These are phyloP conservation scores for Pisolithus marmoratus DNA, from an alignment of 768 basidiomycete species.

Conservation along the genomic window DNA sequence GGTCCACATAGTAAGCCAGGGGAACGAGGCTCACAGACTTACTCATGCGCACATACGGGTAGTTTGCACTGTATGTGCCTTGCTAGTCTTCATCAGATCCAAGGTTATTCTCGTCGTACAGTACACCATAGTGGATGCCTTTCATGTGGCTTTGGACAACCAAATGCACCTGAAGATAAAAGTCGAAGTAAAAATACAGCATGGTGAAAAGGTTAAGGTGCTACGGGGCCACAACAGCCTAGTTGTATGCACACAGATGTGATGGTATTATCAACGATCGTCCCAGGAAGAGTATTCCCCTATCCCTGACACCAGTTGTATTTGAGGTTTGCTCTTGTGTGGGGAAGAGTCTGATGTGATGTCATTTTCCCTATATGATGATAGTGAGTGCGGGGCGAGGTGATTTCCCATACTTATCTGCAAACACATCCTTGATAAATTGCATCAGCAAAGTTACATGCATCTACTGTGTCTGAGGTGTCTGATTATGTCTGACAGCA, in stretches of 20 bases:
- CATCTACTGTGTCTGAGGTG: no score
- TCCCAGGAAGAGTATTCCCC: conserved; percentile 41
- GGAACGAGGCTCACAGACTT: conserved; percentile 21
- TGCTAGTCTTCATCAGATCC: conserved; percentile 38
- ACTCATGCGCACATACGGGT: conserved; percentile 47
- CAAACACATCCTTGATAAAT: conserved; percentile 32
- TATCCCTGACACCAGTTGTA: conserved; percentile 26
- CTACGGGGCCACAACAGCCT: conserved; percentile 44
- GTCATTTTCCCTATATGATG: conserved; percentile 44
- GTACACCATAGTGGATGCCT: conserved; percentile 43
- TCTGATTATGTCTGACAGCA: no score
- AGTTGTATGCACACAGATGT: conserved; percentile 40
- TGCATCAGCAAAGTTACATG: no score
- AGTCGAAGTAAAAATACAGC: neutral
- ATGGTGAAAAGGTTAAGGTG: conserved; percentile 27
- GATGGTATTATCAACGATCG: conserved; percentile 44
- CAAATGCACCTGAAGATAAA: conserved; percentile 20
- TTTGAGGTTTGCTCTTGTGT: conserved; percentile 18
- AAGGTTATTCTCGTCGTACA: conserved; percentile 43
- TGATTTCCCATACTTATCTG: conserved; percentile 18
- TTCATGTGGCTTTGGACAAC: conserved; percentile 35
- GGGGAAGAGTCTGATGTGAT: conserved; percentile 45
- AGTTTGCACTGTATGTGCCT: conserved; percentile 40
- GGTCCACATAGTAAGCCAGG: conserved; percentile 30
- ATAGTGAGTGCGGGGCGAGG: conserved; percentile 41